Conservation (phyloP, 495 filamentous ascomycete species). For the Ramalina peruviana region DNA sequence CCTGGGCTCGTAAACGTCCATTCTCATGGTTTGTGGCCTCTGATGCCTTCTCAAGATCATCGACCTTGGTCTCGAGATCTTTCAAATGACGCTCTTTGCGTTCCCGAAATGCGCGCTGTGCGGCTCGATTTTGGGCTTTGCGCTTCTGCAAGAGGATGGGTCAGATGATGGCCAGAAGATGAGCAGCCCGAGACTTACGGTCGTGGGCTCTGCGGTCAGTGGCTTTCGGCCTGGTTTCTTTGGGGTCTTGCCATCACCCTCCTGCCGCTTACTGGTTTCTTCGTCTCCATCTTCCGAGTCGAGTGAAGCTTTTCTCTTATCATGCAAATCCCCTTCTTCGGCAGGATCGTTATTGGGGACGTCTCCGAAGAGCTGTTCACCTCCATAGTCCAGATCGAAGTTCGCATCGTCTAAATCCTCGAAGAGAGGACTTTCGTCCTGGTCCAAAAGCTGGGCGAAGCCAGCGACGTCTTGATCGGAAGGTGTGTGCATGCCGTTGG, state of each 20-base stretch:
- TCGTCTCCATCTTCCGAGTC: slow-evolving; percentile 56
- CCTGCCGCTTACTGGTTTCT: slow-evolving; percentile 61
- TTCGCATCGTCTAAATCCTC: slow-evolving; percentile 56
- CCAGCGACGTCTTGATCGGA: slow-evolving; percentile 30
- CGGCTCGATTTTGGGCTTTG: slow-evolving; percentile 95
- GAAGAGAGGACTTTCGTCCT: slow-evolving; percentile 66
- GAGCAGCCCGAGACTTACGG: slow-evolving; percentile 43
- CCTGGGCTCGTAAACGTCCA: slow-evolving; percentile 63
- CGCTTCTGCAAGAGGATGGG: slow-evolving; percentile 55
- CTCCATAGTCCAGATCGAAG: slow-evolving; percentile 49
- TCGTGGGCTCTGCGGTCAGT: slow-evolving; percentile 86
- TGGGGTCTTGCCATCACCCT: slow-evolving; percentile 54
- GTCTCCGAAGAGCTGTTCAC: slow-evolving; percentile 60
- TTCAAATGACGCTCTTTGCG: slow-evolving; percentile 96
- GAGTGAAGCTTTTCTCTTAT: slow-evolving; percentile 64
- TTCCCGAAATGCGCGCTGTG: slow-evolving; percentile 92
- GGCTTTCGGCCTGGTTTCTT: slow-evolving; percentile 98
- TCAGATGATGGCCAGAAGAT: slow-evolving; percentile 26
- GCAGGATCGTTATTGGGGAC: slow-evolving; percentile 43
- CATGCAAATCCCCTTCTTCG: slow-evolving; percentile 45
- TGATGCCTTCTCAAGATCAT: slow-evolving; percentile 79
- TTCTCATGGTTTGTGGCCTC: slow-evolving; percentile 79
- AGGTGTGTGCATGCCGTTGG: slow-evolving; percentile 33
- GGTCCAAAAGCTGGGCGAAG: slow-evolving; percentile 31
- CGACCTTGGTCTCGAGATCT: slow-evolving; percentile 88